Base-by-base conservation (phyloP, 2,329 filamentous ascomycete genomes). In the Colletotrichum spinosum region DNA sequence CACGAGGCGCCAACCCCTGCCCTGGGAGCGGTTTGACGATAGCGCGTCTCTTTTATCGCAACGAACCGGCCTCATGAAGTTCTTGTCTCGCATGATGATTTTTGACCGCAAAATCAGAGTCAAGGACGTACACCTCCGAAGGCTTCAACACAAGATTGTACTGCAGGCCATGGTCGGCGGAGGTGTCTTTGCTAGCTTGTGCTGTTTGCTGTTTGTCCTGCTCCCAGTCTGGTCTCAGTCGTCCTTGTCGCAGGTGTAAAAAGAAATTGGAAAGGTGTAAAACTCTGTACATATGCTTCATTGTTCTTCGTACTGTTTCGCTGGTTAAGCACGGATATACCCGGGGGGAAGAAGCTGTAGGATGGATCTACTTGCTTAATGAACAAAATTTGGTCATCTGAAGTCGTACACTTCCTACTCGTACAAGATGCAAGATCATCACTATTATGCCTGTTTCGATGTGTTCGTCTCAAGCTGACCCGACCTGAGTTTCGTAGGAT, bases 21-120 rank as follows among this genome's bases (percentile, higher is more conserved):
- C 81, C 0, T 84, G 81, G 81, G 81, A 84, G 70, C 73, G 80
- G 13, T 80, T 82, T 63, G 80, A 82, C 53, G 81, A 83, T 46
- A 72, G 70, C 13, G 68, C 70, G 10, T 70, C 70, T 1, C 56
- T 71, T 6, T 48, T 64, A 7, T 72, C 72, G 2, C 70, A 71
- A 42, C 68, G 70, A 9, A 69, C 70, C 3, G 68, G 71, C 3
- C 11, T 80, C 4, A 65, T 76, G 42, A 72, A 73, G 57, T 56
- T 71, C 4, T 25, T 82, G 0, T 76, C 73, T 0, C 73, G 78
- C 37, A 67, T 83, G 49, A 83, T 83, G 81, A 80, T 83, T 44
- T 83, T 82, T 68, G 81, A 83, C 64, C 76, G 79, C 59, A 82
- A 81, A 70, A 65, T 82, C 61, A 76, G 75, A 35, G 81, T 84